Base-by-base conservation (phyloP, 148 eudicot genomes). In the Talinum fruticosum region DNA sequence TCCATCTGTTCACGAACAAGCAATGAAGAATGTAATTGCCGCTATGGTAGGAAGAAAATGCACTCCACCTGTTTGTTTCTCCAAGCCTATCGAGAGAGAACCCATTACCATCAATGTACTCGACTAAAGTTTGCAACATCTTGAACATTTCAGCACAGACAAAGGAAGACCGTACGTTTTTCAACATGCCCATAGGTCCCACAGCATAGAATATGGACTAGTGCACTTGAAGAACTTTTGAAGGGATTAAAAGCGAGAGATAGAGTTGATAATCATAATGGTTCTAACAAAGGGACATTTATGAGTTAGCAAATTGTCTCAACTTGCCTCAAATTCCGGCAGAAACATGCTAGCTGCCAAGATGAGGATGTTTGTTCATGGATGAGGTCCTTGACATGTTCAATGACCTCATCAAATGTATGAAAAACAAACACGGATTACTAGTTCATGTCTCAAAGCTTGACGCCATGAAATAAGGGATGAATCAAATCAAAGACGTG, bases 331-430 rank as follows among this genome's bases (percentile, higher is more conserved):
- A 89, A 91, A 70, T 88, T 90, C 76, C 79, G 91, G 54, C 76
- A 34, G 61, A 90, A 57, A 79, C 90, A 74, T n/a, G 85, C 91
- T 26, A 71, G 73, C 66, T 72, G 86, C 49, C 82, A 84, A 76
- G 93, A 91, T 61, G 86, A 88, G 3, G 87, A 86, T 44, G 78
- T 88, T 74, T 87, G 88, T 83, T 92, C 99, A 4, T 92, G 96
- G 99, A 92, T 95, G 99, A 87, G 72, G 87, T 88, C 70, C 91
- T 91, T 75, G 96, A 88, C 79, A 92, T 95, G 94, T 86, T 86
- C 82, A 85, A 71, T 67, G 99, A 95, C 77, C 91, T 95, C 38
- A 80, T 85, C 65, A 81, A 67, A 33, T 90, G 86, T 82, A 78
- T 95, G 83, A 85, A 76, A 78, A 77, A 82, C 29, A 92, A 90